Evolutionary conservation across 1,284 basidiomycete species (phyloP).

Genomic region (Ustilago nuda): DNA sequence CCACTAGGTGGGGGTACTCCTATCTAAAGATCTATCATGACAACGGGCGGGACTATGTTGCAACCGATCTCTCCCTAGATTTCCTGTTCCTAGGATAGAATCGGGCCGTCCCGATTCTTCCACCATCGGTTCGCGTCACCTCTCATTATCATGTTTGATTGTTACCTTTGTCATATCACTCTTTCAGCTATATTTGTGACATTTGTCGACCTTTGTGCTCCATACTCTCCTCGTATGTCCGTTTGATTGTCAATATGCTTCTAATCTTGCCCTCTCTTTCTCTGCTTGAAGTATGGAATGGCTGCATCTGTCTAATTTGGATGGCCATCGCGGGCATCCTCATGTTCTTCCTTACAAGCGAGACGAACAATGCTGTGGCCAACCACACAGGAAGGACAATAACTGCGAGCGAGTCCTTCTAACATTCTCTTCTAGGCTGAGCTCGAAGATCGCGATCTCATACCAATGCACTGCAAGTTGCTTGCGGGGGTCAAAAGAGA

Average conservation of each 20-base stretch:
- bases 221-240: slow-evolving; percentile 3
- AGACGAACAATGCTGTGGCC: background rate
- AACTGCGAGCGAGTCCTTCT: background rate
- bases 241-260: background rate
- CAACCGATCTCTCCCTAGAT: too few species aligned
- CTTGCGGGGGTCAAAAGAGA: slow-evolving; percentile 7
- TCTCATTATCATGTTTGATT: too few species aligned
- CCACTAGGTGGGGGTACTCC: too few species aligned
- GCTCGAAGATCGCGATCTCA: background rate
- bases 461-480: background rate
- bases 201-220: slow-evolving; percentile 20
- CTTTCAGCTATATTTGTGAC: slow-evolving; percentile 12
- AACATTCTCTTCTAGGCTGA: background rate
- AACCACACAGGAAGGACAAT: slow-evolving; percentile 1
- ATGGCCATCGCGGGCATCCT: background rate
- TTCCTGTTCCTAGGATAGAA: too few species aligned
- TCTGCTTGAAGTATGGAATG: background rate
- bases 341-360: background rate
- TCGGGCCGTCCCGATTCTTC: too few species aligned
- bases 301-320: background rate
- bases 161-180: too few species aligned
- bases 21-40: too few species aligned
- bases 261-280: background rate
- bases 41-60: too few species aligned
- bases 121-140: too few species aligned